Conservation (phyloP, 140 eudicot genomes). For the Bidens hawaiensis region DNA sequence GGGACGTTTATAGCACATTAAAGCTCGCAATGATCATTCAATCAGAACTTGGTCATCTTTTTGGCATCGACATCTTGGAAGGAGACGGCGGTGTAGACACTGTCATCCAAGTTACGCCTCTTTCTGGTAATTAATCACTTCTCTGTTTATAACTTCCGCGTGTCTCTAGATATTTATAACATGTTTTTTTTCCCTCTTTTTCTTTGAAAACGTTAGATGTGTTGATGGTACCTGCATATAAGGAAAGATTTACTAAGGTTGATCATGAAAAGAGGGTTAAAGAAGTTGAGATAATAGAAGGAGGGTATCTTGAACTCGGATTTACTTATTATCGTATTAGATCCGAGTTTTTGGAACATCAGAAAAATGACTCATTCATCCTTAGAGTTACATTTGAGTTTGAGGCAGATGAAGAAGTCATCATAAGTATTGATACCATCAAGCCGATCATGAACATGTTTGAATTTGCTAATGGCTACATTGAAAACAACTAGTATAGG, state of each 20-base stretch:
- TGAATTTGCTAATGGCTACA: too few relatives aligned
- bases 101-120: slow-evolving; percentile 25
- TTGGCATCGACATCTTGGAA: slow-evolving; percentile 33
- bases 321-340: background rate
- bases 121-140: too few relatives aligned
- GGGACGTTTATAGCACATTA: slow-evolving; percentile 40
- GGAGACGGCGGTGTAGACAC: slow-evolving; percentile 54
- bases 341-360: slow-evolving; percentile 1
- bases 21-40: slow-evolving; percentile 23
- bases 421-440: background rate
- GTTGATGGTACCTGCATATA: background rate
- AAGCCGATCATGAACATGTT: slow-evolving; percentile 1
- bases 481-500: too few relatives aligned
- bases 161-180: too few relatives aligned
- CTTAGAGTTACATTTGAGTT: background rate
- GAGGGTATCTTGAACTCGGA: slow-evolving; percentile 12
- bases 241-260: slow-evolving; percentile 13
- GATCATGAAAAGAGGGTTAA: slow-evolving; percentile 14
- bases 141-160: too few relatives aligned
- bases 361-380: background rate
- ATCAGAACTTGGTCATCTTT: slow-evolving; percentile 20
- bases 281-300: slow-evolving; percentile 3
- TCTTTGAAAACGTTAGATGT: background rate
- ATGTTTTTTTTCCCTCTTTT: background rate
- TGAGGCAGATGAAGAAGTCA: slow-evolving; percentile 5